Evolutionary conservation across 2,329 filamentous ascomycete genomes (phyloP).

Genomic region (Aspergillus ruber): DNA sequence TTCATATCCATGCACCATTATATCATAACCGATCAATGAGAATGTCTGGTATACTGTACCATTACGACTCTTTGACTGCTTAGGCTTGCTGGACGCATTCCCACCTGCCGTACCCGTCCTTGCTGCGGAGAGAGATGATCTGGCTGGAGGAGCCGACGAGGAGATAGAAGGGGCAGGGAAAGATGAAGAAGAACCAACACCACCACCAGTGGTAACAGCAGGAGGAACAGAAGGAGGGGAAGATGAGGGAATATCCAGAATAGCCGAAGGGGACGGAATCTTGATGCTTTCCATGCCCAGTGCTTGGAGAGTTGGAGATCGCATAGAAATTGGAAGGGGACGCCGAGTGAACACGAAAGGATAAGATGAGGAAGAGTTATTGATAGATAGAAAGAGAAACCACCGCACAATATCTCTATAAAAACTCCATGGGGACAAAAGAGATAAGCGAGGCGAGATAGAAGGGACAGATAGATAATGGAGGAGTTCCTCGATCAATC

Average conservation of each 20-base stretch:
- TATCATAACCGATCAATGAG: neutral
- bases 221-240: conserved; percentile 14
- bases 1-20: conserved; percentile 2
- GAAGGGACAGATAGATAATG: neutral
- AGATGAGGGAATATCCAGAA: conserved; percentile 35
- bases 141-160: neutral
- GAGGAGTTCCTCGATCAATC: neutral
- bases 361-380: neutral
- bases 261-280: conserved; percentile 53
- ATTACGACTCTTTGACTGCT: conserved; percentile 70
- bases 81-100: conserved; percentile 50
- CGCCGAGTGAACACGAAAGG: neutral
- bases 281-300: conserved; percentile 52
- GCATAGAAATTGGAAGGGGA: neutral
- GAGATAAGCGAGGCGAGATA: neutral
- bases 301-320: neutral
- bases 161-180: neutral
- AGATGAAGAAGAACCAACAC: neutral
- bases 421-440: neutral
- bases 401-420: neutral
- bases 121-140: conserved; percentile 1
- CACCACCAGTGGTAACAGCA: conserved; percentile 12
- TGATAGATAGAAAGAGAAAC: neutral
- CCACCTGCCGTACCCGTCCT: conserved; percentile 4
- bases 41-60: conserved; percentile 44